Conservation (phyloP, 805 yeast species). For the Yarrowia sp. region DNA sequence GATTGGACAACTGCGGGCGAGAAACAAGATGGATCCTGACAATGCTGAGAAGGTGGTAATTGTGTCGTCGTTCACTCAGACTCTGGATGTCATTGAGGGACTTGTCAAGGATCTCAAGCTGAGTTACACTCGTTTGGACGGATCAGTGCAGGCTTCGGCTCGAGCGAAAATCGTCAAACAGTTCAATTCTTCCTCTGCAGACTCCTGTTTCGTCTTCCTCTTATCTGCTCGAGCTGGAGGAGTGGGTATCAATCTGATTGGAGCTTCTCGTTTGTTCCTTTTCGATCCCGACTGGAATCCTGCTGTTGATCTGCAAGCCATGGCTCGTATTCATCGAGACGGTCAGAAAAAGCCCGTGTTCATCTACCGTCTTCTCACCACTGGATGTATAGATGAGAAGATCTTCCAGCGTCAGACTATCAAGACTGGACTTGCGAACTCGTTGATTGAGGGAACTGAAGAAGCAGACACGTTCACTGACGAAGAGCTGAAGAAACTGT, state of each 20-base stretch:
- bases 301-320: slow-evolving; percentile 87
- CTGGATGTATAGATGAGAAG: slow-evolving; percentile 94
- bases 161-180: slow-evolving; percentile 70
- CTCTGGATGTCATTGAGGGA: slow-evolving; percentile 75
- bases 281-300: slow-evolving; percentile 99
- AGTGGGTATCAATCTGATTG: slow-evolving; percentile 85
- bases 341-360: slow-evolving; percentile 83
- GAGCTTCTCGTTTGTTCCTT: slow-evolving; percentile 83
- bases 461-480: slow-evolving; percentile 66
- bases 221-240: slow-evolving; percentile 94
- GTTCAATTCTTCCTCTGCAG: slow-evolving; percentile 62
- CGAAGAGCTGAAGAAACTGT: slow-evolving; percentile 75
- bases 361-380: slow-evolving; percentile 81
- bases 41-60: slow-evolving; percentile 84
- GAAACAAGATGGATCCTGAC: slow-evolving; percentile 53
- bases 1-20: slow-evolving; percentile 24
- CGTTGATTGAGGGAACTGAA: slow-evolving; percentile 58
- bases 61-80: slow-evolving; percentile 87
- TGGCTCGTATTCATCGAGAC: slow-evolving; percentile 94
- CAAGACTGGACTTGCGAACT: slow-evolving; percentile 79
- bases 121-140: slow-evolving; percentile 75
- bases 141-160: slow-evolving; percentile 72
- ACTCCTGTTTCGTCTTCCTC: slow-evolving; percentile 65
- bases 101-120: slow-evolving; percentile 59
- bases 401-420: slow-evolving; percentile 89